These are phyloP conservation scores for Populus simonii DNA, from an alignment of 345 rosid genomes.

Conservation along the genomic window DNA sequence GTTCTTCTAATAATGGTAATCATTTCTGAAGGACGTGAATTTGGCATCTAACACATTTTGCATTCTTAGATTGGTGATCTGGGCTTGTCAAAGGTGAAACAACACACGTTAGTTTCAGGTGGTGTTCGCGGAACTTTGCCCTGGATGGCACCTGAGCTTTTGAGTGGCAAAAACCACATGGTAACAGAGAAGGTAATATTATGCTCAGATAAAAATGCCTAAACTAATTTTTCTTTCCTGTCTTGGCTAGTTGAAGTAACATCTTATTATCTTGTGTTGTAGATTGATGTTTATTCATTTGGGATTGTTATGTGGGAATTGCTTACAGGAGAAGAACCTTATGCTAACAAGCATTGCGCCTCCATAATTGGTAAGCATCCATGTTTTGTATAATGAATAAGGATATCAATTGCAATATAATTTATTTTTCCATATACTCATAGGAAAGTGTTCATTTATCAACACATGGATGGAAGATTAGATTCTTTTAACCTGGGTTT, in stretches of 20 bases:
- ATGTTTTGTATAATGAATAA: neutral
- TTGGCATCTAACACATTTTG: conserved; percentile 15
- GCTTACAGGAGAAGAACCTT: conserved; percentile 94
- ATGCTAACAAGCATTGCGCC: conserved; percentile 89
- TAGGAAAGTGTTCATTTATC: neutral
- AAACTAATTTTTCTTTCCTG: neutral
- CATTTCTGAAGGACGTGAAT: neutral
- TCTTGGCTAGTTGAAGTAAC: neutral
- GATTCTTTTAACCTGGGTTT: neutral
- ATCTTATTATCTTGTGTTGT: conserved; percentile 11
- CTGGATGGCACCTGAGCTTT: conserved; percentile 99
- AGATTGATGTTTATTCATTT: conserved; percentile 99
- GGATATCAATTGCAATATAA: neutral
- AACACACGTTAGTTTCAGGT: conserved; percentile 89
- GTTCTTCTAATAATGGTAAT: neutral
- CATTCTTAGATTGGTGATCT: conserved; percentile 82
- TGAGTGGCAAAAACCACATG: conserved; percentile 96
- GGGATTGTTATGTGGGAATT: conserved; percentile 99
- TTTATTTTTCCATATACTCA: neutral
- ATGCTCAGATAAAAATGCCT: neutral
- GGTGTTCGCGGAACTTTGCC: conserved; percentile 99
- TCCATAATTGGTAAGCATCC: conserved; percentile 77
- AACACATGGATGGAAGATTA: neutral
- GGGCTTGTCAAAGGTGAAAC: conserved; percentile 94
- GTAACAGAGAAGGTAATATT: conserved; percentile 85